These are phyloP conservation scores for Monosporascus sp. DNA, from an alignment of 2,329 filamentous ascomycete genomes.

Conservation along the genomic window DNA sequence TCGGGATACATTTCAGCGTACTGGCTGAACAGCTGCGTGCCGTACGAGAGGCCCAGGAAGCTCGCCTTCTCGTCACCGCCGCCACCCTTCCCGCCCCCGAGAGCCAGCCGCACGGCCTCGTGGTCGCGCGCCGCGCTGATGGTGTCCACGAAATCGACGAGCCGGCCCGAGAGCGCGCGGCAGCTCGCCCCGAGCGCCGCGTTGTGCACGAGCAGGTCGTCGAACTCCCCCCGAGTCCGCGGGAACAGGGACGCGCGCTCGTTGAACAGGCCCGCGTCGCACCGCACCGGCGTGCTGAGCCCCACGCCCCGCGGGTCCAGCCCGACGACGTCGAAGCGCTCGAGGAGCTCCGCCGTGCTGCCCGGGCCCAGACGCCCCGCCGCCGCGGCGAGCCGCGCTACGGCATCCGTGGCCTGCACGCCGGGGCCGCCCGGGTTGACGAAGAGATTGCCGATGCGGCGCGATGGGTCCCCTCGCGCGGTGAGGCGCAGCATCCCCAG, in stretches of 20 bases:
- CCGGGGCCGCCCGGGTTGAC: constrained; percentile 39
- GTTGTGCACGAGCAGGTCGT: constrained; percentile 33
- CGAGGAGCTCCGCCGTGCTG: constrained; percentile 11
- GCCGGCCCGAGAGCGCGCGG: constrained; percentile 29
- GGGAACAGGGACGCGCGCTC: constrained; percentile 32
- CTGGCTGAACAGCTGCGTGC: constrained; percentile 36
- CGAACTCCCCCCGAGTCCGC: constrained; percentile 30
- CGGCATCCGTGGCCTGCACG: constrained; percentile 20
- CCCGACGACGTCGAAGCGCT: constrained; percentile 37
- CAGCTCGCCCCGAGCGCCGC: constrained; percentile 35
- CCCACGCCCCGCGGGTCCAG: constrained; percentile 40
- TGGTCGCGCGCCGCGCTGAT: constrained; percentile 25
- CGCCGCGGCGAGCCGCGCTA: constrained; percentile 10
- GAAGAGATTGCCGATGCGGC: constrained; percentile 32
- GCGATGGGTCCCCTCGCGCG: constrained; percentile 14
- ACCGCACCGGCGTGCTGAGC: constrained; percentile 33
- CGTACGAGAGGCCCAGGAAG: constrained; percentile 40
- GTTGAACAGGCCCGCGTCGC: constrained; percentile 32
- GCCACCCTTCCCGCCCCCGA: constrained; percentile 18
- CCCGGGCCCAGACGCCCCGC: constrained; percentile 15
- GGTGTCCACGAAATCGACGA: constrained; percentile 39
- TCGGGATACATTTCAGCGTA: constrained; percentile 41
- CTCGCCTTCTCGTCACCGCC: constrained; percentile 13
- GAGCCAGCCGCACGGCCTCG: constrained; percentile 25
- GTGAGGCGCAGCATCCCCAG: constrained; percentile 21